These are phyloP conservation scores for Passiflora organensis DNA, from an alignment of 345 rosid species.

Conservation along the genomic window DNA sequence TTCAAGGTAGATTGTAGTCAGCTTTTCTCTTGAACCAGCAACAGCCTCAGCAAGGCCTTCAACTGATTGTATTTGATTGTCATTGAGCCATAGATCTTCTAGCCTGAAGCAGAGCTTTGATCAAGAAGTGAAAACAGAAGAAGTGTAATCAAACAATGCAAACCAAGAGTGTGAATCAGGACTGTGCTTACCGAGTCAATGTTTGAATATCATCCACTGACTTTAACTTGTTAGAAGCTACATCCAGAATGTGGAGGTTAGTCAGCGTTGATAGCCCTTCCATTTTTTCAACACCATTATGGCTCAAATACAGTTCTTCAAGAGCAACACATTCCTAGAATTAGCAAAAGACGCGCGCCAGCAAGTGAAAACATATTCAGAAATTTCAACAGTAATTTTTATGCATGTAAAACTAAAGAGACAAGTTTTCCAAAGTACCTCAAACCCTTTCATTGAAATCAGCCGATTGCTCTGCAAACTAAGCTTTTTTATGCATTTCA, in stretches of 20 bases:
- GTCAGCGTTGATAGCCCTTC: constrained; percentile 76
- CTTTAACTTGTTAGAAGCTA: constrained; percentile 80
- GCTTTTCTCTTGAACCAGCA: constrained; percentile 67
- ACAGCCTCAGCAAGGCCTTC: constrained; percentile 53
- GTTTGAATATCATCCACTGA: constrained; percentile 71
- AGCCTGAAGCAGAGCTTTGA: constrained; percentile 43
- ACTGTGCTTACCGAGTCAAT: constrained; percentile 49
- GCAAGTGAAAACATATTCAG: background rate
- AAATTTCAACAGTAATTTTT: background rate
- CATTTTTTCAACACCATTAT: constrained; percentile 85
- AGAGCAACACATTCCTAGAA: constrained; percentile 76
- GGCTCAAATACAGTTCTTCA: constrained; percentile 92
- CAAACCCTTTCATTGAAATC: constrained; percentile 82
- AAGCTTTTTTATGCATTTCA: constrained; percentile 71
- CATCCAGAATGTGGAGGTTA: constrained; percentile 71
- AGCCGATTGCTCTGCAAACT: constrained; percentile 94
- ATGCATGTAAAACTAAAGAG: background rate
- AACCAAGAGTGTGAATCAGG: background rate
- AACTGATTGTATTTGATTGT: constrained; percentile 82
- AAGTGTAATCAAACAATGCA: background rate
- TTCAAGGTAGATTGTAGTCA: constrained; percentile 87
- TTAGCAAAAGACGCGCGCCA: background rate
- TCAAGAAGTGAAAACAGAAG: constrained; percentile 12
- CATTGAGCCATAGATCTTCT: constrained; percentile 93
- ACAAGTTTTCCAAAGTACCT: constrained; percentile 34